Evolutionary conservation across 2,329 filamentous ascomycete species (phyloP).

Genomic region (Trichoderma harzianum): DNA sequence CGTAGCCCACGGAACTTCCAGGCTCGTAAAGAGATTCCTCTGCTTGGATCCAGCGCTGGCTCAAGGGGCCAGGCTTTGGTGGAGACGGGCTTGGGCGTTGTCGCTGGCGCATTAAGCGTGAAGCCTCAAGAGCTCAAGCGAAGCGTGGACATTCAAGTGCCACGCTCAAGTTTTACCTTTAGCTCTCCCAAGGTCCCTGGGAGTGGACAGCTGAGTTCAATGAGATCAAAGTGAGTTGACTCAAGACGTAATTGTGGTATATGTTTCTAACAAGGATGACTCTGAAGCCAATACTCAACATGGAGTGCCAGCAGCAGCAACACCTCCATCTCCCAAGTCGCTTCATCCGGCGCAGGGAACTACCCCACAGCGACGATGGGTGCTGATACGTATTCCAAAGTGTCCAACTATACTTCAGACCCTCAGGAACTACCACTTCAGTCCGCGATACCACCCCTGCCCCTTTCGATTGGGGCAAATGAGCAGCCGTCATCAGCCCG

Average conservation of each 20-base stretch:
- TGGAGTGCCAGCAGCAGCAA: constrained; percentile 48
- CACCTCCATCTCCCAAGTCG: constrained; percentile 47
- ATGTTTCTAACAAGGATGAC: constrained; percentile 2
- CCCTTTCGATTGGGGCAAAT: constrained; percentile 47
- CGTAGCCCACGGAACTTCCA: constrained; percentile 94
- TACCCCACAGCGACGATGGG: constrained; percentile 53
- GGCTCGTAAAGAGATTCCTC: constrained; percentile 85
- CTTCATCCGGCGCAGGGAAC: constrained; percentile 42
- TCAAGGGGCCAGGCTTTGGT: constrained; percentile 73
- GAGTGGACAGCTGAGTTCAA: constrained; percentile 45
- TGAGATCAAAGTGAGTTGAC: constrained; percentile 57
- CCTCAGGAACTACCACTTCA: constrained; percentile 53
- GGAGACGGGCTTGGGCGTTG: constrained; percentile 59
- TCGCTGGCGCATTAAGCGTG: constrained; percentile 52
- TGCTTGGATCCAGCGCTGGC: constrained; percentile 72
- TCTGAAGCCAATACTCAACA: constrained; percentile 52
- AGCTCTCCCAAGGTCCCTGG: constrained; percentile 54
- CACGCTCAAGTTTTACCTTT: constrained; percentile 57
- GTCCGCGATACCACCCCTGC: constrained; percentile 52
- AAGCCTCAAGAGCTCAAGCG: constrained; percentile 56
- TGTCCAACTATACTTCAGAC: constrained; percentile 50
- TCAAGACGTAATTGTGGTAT: neutral
- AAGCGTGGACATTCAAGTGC: constrained; percentile 51
- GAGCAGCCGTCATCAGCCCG: constrained; percentile 47
- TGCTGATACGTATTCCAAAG: constrained; percentile 51